These are phyloP conservation scores for Ceratocystis eucalypticola DNA, from an alignment of 2,329 filamentous ascomycete genomes.

Conservation along the genomic window DNA sequence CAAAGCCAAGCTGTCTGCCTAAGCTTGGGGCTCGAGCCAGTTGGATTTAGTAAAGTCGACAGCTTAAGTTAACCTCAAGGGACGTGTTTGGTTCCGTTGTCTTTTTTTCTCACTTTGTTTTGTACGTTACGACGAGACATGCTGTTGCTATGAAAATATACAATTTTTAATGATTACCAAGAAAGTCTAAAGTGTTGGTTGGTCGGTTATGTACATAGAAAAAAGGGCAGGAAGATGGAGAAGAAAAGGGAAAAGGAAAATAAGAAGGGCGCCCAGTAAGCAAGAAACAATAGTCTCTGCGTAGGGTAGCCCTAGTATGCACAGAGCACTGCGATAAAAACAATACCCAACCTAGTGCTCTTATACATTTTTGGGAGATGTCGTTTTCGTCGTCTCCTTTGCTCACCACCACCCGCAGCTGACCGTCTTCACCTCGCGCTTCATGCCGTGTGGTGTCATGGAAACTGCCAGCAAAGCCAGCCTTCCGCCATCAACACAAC, in stretches of 20 bases:
- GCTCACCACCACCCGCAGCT: constrained; percentile 24
- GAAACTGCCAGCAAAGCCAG: constrained; percentile 68
- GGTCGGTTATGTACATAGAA: background rate
- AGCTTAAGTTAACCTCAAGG: no score
- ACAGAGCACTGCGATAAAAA: no score
- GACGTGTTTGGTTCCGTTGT: background rate
- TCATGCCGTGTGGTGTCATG: constrained; percentile 28
- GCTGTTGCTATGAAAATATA: constrained; percentile 4
- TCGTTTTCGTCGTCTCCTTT: background rate
- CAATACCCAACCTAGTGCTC: background rate
- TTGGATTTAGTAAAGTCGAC: no score
- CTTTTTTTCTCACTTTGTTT: background rate
- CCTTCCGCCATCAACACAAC: constrained; percentile 61
- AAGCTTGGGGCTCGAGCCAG: constrained; percentile 21
- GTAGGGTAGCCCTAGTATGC: no score
- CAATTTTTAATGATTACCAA: constrained; percentile 4
- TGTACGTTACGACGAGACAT: background rate
- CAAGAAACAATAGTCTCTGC: no score
- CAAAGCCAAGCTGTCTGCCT: constrained; percentile 60
- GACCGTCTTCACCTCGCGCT: constrained; percentile 26
- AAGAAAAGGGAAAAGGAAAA: background rate
- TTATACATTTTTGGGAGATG: background rate
- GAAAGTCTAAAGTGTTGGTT: background rate
- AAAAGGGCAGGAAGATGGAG: background rate
- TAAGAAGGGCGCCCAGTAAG: background rate